These are phyloP conservation scores for Warburgia ugandensis DNA, from an alignment of 164 flowering plant species.

Conservation along the genomic window DNA sequence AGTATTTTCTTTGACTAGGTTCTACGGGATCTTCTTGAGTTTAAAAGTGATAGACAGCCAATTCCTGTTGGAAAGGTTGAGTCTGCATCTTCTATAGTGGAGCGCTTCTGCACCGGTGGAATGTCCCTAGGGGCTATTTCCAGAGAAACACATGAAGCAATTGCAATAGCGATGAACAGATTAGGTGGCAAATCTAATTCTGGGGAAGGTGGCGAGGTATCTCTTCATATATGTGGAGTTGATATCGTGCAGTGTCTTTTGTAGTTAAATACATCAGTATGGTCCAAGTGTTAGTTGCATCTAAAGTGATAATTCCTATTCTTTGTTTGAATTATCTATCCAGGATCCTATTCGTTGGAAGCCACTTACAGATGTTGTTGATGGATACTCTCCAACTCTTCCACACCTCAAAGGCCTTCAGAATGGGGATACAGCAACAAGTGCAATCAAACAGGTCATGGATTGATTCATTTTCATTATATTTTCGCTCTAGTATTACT, in stretches of 20 bases:
- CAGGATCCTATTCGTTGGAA: conserved; percentile 99
- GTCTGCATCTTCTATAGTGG: conserved; percentile 81
- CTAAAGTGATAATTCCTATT: too few relatives aligned
- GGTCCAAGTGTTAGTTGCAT: too few relatives aligned
- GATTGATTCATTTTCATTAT: background rate
- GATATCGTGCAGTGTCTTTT: background rate
- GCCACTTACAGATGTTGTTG: conserved; percentile 94
- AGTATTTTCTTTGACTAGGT: conserved; percentile 37
- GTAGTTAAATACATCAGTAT: too few relatives aligned
- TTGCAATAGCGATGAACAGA: conserved; percentile 99
- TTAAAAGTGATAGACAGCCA: conserved; percentile 83
- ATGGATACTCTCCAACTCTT: conserved; percentile 97
- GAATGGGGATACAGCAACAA: conserved; percentile 98
- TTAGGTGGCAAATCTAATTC: conserved; percentile 96
- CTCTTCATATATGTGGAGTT: background rate
- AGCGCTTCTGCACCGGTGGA: conserved; percentile 97
- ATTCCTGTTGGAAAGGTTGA: conserved; percentile 95
- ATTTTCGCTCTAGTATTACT: background rate
- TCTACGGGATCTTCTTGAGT: conserved; percentile 93
- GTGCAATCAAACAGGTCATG: conserved; percentile 96
- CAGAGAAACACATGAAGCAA: conserved; percentile 98
- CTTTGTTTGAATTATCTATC: too few relatives aligned
- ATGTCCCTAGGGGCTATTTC: conserved; percentile 99
- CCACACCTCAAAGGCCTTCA: conserved; percentile 99
- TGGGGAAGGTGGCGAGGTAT: conserved; percentile 99